phyloP scores from a whole-genome alignment of 495 filamentous ascomycete genomes.

The Tuber magnatum region DNA sequence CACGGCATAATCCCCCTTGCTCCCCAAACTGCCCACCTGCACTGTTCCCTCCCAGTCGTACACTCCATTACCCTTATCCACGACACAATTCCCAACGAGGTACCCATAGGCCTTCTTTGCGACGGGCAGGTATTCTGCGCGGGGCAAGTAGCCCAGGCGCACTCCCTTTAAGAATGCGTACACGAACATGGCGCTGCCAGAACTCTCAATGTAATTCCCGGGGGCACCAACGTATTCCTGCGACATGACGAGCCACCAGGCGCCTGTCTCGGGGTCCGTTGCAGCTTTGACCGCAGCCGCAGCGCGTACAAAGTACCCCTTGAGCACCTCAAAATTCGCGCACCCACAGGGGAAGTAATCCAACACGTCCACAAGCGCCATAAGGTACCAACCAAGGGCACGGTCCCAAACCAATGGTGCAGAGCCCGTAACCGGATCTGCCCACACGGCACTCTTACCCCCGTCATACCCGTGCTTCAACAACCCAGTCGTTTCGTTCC shows the following conservation, averaged over 20 bases:
- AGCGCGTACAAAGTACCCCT: constrained; percentile 44
- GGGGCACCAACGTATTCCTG: constrained; percentile 41
- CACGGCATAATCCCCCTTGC: constrained; percentile 48
- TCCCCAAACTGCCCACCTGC: constrained; percentile 50
- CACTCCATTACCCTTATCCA: constrained; percentile 45
- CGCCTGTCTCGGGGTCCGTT: constrained; percentile 47
- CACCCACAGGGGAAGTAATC: constrained; percentile 45
- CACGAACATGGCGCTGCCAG: constrained; percentile 55
- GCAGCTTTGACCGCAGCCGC: constrained; percentile 45
- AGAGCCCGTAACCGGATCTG: constrained; percentile 51
- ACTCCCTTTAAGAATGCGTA: constrained; percentile 52
- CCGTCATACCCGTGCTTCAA: constrained; percentile 57
- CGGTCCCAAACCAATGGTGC: constrained; percentile 54
- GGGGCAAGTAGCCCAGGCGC: constrained; percentile 44
- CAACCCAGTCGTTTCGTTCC: constrained; percentile 46
- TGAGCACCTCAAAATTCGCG: constrained; percentile 41
- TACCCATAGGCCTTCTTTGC: constrained; percentile 45
- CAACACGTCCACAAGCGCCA: constrained; percentile 53
- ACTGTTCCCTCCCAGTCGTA: constrained; percentile 53
- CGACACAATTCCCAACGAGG: constrained; percentile 45
- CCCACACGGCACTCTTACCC: constrained; percentile 51
- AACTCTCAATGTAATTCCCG: constrained; percentile 58
- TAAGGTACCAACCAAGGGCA: constrained; percentile 55
- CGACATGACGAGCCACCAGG: constrained; percentile 59
- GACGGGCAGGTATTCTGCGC: constrained; percentile 37